A percentile compares a stretch with the other conserved stretches of the same genome.
Conservation (phyloP, 1,139 yeast species). For the Protomyces pachydermus region DNA sequence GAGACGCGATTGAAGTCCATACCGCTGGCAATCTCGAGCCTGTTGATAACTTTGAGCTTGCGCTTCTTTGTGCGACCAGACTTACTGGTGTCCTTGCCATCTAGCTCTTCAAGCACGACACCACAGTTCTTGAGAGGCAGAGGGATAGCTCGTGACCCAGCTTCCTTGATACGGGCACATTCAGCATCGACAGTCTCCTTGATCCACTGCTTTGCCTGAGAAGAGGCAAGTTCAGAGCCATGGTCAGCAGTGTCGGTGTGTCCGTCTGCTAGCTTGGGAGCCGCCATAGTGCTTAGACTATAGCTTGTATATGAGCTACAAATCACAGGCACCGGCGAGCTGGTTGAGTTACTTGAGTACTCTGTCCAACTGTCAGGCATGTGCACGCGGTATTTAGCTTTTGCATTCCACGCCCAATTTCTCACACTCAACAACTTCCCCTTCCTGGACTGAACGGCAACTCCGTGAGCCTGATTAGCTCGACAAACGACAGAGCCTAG, state of each 20-base stretch:
- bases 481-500: no score
- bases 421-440: no score
- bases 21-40: conserved; percentile 19
- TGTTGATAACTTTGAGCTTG: conserved; percentile 16
- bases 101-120: conserved; percentile 13
- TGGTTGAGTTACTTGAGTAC: no score
- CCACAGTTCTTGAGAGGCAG: conserved; percentile 24
- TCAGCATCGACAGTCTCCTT: conserved; percentile 2
- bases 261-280: no score
- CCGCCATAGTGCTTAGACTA: no score
- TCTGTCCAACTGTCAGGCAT: no score
- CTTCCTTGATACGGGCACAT: conserved; percentile 9
- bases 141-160: conserved; percentile 23
- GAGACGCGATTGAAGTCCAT: conserved; percentile 16
- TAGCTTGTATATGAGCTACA: no score
- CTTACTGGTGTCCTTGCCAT: not conserved
- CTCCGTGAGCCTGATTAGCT: no score
- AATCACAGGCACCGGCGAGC: no score
- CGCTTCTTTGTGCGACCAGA: conserved; percentile 6
- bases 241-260: not conserved
- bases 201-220: conserved; percentile 15
- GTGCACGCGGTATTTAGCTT: no score
- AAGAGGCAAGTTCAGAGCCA: not conserved
- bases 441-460: no score
- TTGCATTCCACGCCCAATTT: no score